Evolutionary conservation across 2,329 filamentous ascomycete species (phyloP).

Genomic region (Cladobotryum mycophilum): DNA sequence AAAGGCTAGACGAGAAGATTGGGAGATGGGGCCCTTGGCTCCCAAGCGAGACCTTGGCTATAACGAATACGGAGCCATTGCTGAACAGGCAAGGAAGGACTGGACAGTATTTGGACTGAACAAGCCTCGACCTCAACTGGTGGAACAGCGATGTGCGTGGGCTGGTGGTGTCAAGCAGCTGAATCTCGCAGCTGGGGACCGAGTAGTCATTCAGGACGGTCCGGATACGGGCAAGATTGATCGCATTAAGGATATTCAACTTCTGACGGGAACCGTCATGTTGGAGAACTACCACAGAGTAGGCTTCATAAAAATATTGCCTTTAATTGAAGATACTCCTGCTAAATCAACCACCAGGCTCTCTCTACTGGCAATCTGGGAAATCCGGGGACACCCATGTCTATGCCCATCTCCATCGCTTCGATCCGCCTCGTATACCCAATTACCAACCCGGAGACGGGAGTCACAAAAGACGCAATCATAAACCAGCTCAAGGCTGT

Average conservation of each 20-base stretch:
- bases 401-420: constrained; percentile 55
- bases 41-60: constrained; percentile 67
- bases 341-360: constrained; percentile 16
- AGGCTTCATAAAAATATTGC: constrained; percentile 22
- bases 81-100: constrained; percentile 31
- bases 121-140: constrained; percentile 26
- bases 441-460: constrained; percentile 59
- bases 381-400: constrained; percentile 22
- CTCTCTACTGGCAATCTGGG: constrained; percentile 26
- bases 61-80: constrained; percentile 53
- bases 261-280: constrained; percentile 49
- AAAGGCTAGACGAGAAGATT: constrained; percentile 63
- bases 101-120: constrained; percentile 27
- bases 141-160: constrained; percentile 45
- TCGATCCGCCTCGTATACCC: constrained; percentile 78
- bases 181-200: constrained; percentile 62
- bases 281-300: constrained; percentile 61
- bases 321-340: background rate
- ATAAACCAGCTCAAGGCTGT: constrained; percentile 62
- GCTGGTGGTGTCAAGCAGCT: constrained; percentile 51
- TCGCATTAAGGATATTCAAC: constrained; percentile 53
- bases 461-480: constrained; percentile 64
- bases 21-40: constrained; percentile 69
- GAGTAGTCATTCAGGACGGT: constrained; percentile 75
- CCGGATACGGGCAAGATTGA: constrained; percentile 80